Base-by-base conservation (phyloP, 495 filamentous ascomycete species). In the Pyronema omphalodes region DNA sequence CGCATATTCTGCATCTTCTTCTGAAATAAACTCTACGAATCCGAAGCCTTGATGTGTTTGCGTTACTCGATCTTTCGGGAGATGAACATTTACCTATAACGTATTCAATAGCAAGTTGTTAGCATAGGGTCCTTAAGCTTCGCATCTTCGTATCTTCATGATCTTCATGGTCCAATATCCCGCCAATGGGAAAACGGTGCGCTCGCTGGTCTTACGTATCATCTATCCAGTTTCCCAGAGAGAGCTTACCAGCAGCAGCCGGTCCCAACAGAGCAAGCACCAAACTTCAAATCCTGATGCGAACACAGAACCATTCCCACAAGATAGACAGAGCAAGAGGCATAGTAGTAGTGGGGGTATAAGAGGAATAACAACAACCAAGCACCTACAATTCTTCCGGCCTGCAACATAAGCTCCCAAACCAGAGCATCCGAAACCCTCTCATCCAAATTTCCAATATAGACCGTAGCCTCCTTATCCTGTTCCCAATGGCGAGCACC, bases 361-460 rank as follows among this genome's bases (percentile, higher is more conserved):
- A 54, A 15, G 14, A 11, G 34, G 46, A 39, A 15, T 7, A 1
- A 44, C 12, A 9, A 7, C 9, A 7, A 35, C 14, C 18, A 23
- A 35, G 14, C 34, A 41, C 51, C 12, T 54, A 65, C 63, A 61
- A 99, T 87, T 55, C 87, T 87, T 41, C 93, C 91, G 57, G 83
- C 86, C 72, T 99, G 91, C 39, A 93, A 76, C 88, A 96, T 95
- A 60, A 99, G 76, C 74, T 96, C 91, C 81, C 86, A 94, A 61
- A 99, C 80, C 48, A 95, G 72, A 60, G 81, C 82, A 68, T 95
- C 86, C 51, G 84, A 81, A 52, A 86, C 85, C 64, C 93, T 83
- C 70, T 99, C 91, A 69, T 99, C 91, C 62, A 99, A 83, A 67
- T 96, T 96, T 67, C 91, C 91, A 58, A 96, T 81, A 69, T 99